These are phyloP conservation scores for Arthromyces matolae DNA, from an alignment of 768 basidiomycete genomes.

Conservation along the genomic window DNA sequence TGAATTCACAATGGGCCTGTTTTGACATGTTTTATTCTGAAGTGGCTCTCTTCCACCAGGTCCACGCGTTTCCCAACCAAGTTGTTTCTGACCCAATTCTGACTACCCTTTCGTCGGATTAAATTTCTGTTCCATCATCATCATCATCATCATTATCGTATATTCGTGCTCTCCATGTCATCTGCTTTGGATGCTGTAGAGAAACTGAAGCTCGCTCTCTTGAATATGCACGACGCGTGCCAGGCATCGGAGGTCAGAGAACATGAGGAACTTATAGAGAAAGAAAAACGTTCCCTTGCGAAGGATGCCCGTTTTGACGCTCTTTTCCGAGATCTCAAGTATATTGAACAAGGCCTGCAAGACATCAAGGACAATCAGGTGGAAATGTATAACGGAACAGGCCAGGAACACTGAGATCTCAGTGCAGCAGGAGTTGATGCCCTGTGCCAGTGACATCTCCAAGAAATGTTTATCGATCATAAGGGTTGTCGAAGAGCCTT, in stretches of 20 bases:
- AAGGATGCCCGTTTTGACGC: conserved; percentile 9
- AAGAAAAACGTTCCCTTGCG: conserved; percentile 9
- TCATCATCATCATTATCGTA: too few relatives aligned
- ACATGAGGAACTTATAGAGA: conserved; percentile 10
- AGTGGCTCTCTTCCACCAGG: too few relatives aligned
- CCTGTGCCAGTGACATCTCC: conserved; percentile 5
- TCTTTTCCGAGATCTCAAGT: conserved; percentile 11
- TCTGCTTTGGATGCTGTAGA: conserved; percentile 6
- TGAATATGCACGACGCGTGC: conserved; percentile 5
- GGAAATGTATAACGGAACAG: conserved; percentile 2
- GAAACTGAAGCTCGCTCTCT: conserved; percentile 7
- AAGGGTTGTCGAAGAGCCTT: conserved; percentile 9
- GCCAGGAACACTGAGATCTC: conserved; percentile 4
- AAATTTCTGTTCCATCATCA: too few relatives aligned
- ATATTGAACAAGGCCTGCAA: conserved; percentile 4
- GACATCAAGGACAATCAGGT: conserved; percentile 3
- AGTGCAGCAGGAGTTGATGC: neutral
- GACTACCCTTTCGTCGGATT: too few relatives aligned
- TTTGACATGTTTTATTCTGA: neutral
- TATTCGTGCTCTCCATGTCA: conserved; percentile 7
- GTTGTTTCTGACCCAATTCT: too few relatives aligned
- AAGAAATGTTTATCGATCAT: conserved; percentile 7
- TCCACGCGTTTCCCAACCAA: too few relatives aligned
- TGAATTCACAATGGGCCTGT: too few relatives aligned
- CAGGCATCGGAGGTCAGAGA: conserved; percentile 4